Conservation (phyloP, 2,329 filamentous ascomycete species). For the Apiospora phragmitis region DNA sequence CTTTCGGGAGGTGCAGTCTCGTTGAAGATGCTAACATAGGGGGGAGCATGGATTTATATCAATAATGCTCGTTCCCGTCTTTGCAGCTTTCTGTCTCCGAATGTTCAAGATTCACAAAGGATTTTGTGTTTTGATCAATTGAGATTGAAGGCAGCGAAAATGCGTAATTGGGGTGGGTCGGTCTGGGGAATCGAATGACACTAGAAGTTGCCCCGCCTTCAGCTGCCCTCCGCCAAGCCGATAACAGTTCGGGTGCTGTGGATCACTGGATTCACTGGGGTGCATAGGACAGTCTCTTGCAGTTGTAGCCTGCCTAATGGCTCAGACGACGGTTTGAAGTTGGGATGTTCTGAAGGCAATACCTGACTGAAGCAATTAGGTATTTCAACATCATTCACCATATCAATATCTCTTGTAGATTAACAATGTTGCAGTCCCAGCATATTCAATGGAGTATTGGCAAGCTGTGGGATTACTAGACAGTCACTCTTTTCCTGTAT, state of each 20-base stretch:
- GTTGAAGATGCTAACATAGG: neutral
- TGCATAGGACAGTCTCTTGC: neutral
- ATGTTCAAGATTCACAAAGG: neutral
- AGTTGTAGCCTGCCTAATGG: neutral
- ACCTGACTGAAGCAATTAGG: too few relatives aligned
- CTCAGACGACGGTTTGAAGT: neutral
- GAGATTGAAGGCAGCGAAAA: neutral
- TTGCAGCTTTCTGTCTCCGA: neutral
- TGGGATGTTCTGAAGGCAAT: neutral
- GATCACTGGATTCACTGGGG: neutral
- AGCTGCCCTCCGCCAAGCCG: neutral
- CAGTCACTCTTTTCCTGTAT: neutral
- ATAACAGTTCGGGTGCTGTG: too few relatives aligned
- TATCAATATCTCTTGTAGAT: neutral
- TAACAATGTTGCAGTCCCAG: neutral
- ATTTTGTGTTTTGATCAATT: neutral
- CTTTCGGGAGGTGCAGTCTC: neutral
- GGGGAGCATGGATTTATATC: neutral
- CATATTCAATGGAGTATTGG: neutral
- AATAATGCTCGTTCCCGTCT: neutral
- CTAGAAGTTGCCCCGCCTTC: neutral
- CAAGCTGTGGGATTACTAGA: neutral
- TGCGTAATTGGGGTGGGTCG: neutral
- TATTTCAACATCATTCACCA: neutral
- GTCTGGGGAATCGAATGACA: slow-evolving; percentile 1